Evolutionary conservation across 148 eudicot genomes (phyloP).

Genomic region (Vaccinium darrowii): DNA sequence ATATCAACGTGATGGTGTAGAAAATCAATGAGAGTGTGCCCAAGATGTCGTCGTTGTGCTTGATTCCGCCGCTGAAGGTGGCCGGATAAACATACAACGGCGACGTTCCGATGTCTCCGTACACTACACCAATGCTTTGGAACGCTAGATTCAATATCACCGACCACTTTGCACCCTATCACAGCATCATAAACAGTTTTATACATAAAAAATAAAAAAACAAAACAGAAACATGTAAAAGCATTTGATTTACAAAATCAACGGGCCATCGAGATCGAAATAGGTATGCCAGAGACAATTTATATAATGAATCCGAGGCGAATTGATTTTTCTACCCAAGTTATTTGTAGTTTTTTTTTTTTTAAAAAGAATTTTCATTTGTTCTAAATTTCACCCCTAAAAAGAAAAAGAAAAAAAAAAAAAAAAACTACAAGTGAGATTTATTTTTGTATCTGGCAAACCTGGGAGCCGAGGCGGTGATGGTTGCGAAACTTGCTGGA

Average conservation of each 20-base stretch:
- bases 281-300: too few species aligned
- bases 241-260: not conserved
- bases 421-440: not conserved
- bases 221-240: not conserved
- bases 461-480: not conserved
- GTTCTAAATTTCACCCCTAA: too few species aligned
- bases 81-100: conserved; percentile 25
- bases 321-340: too few species aligned
- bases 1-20: conserved; percentile 30
- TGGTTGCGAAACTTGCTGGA: not conserved
- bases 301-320: too few species aligned
- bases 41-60: conserved; percentile 20
- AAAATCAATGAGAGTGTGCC: conserved; percentile 30
- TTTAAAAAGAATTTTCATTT: too few species aligned
- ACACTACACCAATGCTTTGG: conserved; percentile 34
- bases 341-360: too few species aligned
- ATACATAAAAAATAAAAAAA: not conserved
- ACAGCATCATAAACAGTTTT: not conserved
- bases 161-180: conserved; percentile 16
- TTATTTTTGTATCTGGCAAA: not conserved
- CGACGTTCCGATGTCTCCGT: conserved; percentile 35
- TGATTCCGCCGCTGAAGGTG: conserved; percentile 24
- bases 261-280: not conserved
- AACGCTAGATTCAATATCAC: conserved; percentile 21
- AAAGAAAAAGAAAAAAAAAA: not conserved